phyloP scores from a whole-genome alignment of 192 early-diverging fungal species.

The Geosiphon pyriformis region DNA sequence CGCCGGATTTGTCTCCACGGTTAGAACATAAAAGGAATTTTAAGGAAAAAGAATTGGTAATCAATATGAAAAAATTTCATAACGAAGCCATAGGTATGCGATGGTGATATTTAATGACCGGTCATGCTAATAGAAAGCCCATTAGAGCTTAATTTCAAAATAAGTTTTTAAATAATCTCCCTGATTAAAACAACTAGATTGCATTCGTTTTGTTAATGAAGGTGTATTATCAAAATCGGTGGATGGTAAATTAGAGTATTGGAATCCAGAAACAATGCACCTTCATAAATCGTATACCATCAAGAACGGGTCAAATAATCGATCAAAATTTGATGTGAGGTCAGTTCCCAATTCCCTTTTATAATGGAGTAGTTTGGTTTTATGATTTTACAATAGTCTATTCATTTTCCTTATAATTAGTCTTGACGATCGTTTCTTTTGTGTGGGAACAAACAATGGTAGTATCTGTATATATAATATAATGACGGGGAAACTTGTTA shows the following conservation, averaged over 20 bases:
- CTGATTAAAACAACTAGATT: slow-evolving; percentile 53
- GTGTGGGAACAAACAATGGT: slow-evolving; percentile 70
- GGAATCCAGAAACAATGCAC: slow-evolving; percentile 53
- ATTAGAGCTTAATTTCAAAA: too few relatives aligned
- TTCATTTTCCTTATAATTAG: slow-evolving; percentile 27
- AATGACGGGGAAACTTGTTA: slow-evolving; percentile 54
- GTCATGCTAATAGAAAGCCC: not conserved
- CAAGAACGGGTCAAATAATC: slow-evolving; percentile 35
- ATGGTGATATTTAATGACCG: too few relatives aligned
- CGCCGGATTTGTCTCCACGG: slow-evolving; percentile 22
- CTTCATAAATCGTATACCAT: slow-evolving; percentile 41
- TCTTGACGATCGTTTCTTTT: slow-evolving; percentile 66
- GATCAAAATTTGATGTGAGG: slow-evolving; percentile 43
- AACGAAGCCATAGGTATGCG: slow-evolving; percentile 28
- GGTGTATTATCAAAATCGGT: slow-evolving; percentile 66
- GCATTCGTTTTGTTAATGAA: slow-evolving; percentile 63
- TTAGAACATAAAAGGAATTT: slow-evolving; percentile 16
- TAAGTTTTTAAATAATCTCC: too few relatives aligned
- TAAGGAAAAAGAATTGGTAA: slow-evolving; percentile 22
- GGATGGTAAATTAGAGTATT: slow-evolving; percentile 72
- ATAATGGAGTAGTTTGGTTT: too few relatives aligned
- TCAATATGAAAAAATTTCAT: slow-evolving; percentile 27
- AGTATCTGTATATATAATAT: slow-evolving; percentile 67
- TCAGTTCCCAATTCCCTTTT: not conserved
- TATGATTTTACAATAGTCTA: too few relatives aligned